Percentiles rank a stretch among this genome's conserved stretches.
Conservation (phyloP, 257 asterid species). For the Petunia axillaris region DNA sequence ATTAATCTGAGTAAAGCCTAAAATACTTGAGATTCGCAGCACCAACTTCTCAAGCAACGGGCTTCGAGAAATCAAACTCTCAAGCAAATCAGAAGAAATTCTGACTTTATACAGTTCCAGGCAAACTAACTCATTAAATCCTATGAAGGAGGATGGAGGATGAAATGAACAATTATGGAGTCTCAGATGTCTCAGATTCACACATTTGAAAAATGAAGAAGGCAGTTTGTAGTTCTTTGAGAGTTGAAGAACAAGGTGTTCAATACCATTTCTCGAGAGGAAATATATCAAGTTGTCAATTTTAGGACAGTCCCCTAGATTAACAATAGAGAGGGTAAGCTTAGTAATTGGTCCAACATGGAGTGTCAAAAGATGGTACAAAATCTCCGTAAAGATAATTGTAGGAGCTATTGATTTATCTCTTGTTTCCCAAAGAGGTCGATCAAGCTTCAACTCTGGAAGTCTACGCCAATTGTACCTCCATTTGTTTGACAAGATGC, state of each 20-base stretch:
- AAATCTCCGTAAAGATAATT: no score
- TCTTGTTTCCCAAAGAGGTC: no score
- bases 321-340: constrained; percentile 25
- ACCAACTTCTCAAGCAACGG: constrained; percentile 22
- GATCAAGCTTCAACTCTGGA: no score
- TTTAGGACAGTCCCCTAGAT: constrained; percentile 19
- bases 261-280: constrained; percentile 20
- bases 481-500: no score
- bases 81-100: constrained; percentile 19
- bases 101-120: not conserved
- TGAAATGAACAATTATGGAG: constrained; percentile 16
- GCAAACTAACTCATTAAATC: constrained; percentile 21
- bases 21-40: not conserved
- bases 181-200: not conserved
- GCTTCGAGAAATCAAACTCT: constrained; percentile 21
- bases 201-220: constrained; percentile 27
- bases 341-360: constrained; percentile 25
- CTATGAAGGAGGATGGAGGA: constrained; percentile 24
- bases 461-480: no score
- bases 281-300: constrained; percentile 28
- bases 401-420: no score
- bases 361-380: constrained; percentile 22
- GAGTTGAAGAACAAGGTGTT: constrained; percentile 15
- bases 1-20: not conserved
- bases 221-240: constrained; percentile 16